Base-by-base conservation (phyloP, 1,284 basidiomycete species). In the Moesziomyces antarcticus region DNA sequence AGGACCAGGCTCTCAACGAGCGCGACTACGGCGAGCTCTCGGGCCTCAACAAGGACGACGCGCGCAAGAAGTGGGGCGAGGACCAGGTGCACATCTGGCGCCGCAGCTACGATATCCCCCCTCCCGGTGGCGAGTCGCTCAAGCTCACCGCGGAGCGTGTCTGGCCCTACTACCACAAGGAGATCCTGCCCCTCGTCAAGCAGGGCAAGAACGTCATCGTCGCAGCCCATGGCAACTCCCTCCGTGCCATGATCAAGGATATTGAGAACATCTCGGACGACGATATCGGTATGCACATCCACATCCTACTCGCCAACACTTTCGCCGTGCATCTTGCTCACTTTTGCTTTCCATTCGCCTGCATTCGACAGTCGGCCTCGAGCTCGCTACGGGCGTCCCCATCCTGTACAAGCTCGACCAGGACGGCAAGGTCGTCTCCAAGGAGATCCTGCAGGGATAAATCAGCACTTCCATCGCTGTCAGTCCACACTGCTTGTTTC, bases 71-170 rank as follows among this genome's bases (percentile, higher is more conserved):
- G 79, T 86, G 78, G 67, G 85, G 85, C 43, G 85, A 85, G 59
- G 85, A 86, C 35, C 85, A 86, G 75, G 85, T 86, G 27, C 85
- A 85, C 81, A 85, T 85, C 56, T 84, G 83, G 83, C 67, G 84
- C 30, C 73, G 83, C 46, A 80, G 77, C 40, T 85, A 79, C 70
- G 85, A 86, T 66, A 78, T 86, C 24, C 84, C 82, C 21, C 85
- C 85, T 30, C 85, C 85, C 24, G 84, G 83, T 6, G 85, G 85
- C 46, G 85, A 86, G 76, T 84, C 81, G 22, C 75, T 86, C 48
- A 82, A 86, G 79, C 72, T 85, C 30, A 86, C 85, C 22, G 84
- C 84, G 4, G 78, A 85, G 58, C 75, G 85, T 33, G 84, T 85
- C 37, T 75, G 85, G 68, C 85, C 85, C 37, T 85, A 85, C 81